Base-by-base conservation (phyloP, 495 filamentous ascomycete genomes). In the Jackrogersella minutella region DNA sequence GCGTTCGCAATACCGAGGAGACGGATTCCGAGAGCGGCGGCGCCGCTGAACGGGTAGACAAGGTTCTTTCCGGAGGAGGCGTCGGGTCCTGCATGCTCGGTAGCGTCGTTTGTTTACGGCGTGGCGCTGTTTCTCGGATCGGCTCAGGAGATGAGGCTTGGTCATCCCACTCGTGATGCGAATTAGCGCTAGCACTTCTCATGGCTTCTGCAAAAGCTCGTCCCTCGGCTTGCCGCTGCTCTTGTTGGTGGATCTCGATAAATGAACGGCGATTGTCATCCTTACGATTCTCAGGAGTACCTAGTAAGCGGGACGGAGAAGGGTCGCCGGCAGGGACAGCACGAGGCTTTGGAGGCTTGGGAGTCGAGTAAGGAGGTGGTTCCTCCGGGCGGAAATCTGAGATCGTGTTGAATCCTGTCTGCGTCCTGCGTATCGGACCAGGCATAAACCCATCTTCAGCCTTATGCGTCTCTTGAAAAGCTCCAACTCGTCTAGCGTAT, bases 181-280 rank as follows among this genome's bases (percentile, higher is more conserved):
- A 68, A 24, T 67, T 68, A 10, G 60, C 69, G 50, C 61, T 77
- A 28, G 58, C 74, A 21, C 76, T 72, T 34, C 81, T 74, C 14
- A 78, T 74, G 33, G 79, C 80, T 22, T 85, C 77, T 11, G 88
- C 84, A 63, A 93, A 81, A 11, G 88, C 89, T 63, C 81, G 80
- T 5, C 87, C 91, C 77, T 93, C 91, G 16, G 90, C 90, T 22
- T 84, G 80, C 46, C 88, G 81, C 86, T 93, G 91, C 74, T 88
- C 82, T n/a, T 87, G 87, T 47, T 83, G 79, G n/a, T 88, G 88
- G 0, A 88, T 77, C 41, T 84, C 81, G 41, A 84, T 80, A 40
- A 82, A 80, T 1, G 80, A 84, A 46, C 76, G 79, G 49, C 81
- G 73, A 36, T 76, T 76, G 21, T 84, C 80, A 41, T 84, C 80